Evolutionary conservation across 2,329 filamentous ascomycete genomes (phyloP).

Genomic region (Penicillium sp.): DNA sequence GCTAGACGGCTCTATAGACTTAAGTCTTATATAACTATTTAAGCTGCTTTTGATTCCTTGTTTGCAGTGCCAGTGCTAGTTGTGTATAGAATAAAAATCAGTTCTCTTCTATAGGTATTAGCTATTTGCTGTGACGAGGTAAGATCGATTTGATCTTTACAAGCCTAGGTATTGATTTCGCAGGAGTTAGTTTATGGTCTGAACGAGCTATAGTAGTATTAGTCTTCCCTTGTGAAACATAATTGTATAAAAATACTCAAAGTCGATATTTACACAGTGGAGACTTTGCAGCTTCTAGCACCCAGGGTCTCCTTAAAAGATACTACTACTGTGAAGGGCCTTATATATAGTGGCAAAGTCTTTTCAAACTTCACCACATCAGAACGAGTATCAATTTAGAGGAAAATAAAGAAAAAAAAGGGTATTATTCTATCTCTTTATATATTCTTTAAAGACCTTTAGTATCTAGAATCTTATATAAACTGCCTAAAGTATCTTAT

Average conservation of each 20-base stretch:
- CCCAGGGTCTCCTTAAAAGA: conserved; percentile 8
- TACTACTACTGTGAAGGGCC: conserved; percentile 3
- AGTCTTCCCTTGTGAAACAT: conserved; percentile 6
- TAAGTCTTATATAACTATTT: conserved; percentile 5
- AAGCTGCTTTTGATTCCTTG: conserved; percentile 9
- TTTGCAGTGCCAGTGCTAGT: conserved; percentile 4
- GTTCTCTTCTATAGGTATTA: conserved; percentile 2
- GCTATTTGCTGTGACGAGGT: conserved; percentile 9
- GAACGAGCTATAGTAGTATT: conserved; percentile 3
- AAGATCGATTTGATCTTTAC: background rate
- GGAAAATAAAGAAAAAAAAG: conserved; percentile 5
- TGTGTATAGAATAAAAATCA: conserved; percentile 5
- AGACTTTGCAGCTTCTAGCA: conserved; percentile 7
- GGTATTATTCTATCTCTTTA: conserved; percentile 13
- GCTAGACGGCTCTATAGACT: conserved; percentile 13
- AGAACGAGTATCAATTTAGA: conserved; percentile 10
- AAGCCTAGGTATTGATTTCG: conserved; percentile 1
- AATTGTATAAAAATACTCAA: conserved; percentile 5
- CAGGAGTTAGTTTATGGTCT: conserved; percentile 9
- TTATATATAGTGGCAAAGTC: conserved; percentile 7
- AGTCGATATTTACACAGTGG: conserved; percentile 8
- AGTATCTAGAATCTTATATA: conserved; percentile 14
- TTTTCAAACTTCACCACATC: conserved; percentile 10
- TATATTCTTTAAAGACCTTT: conserved; percentile 17
- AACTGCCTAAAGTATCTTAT: conserved; percentile 14